Base-by-base conservation (phyloP, 2,329 filamentous ascomycete species). In the Lachnellula occidentalis region DNA sequence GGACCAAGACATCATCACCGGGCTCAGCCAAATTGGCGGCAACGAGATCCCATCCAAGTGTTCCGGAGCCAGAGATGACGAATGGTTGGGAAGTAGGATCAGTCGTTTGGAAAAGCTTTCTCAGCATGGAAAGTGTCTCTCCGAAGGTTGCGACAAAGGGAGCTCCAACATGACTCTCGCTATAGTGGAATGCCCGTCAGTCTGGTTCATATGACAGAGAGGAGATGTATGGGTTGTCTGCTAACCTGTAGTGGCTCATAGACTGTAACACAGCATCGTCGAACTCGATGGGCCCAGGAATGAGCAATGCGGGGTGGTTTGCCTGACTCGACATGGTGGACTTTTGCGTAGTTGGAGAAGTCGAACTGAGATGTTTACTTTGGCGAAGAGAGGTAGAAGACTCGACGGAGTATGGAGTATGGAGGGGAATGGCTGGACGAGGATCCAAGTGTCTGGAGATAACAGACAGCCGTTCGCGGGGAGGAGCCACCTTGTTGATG, bases 201-300 rank as follows among this genome's bases (percentile, higher is more conserved):
- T n/a, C 14, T 9, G 2, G 5, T 45, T 34, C 15, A 27, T 24
- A 37, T 9, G 6, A 48, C 45, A 42, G n/a, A 37, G 14, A 19
- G 37, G 31, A 17, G 14, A 34, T 46, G 9, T 14, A 46, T 46
- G 14, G 14, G 34, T 42, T 27, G 12, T 24, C 66, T 63, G 62
- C 74, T 67, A 76, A 90, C 88, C 88, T 92, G 76, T 87, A 95
- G 75, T 96, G 91, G 77, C 88, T 87, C 92, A 96, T 96, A 58
- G 91, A 90, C 73, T 92, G 83, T 50, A 96, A 83, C 58, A 97
- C 92, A 47, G 86, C 91, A 92, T 97, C 92, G 72, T 96, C 92
- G 70, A 96, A 96, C 77, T 97, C 92, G 72, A 97, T 95, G 68
- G 94, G 94, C 61, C 94, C 94, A 48, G 94, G 94, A 69, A 99